Evolutionary conservation across 2,329 filamentous ascomycete genomes (phyloP).

Genomic region (Gyromitra esculenta): DNA sequence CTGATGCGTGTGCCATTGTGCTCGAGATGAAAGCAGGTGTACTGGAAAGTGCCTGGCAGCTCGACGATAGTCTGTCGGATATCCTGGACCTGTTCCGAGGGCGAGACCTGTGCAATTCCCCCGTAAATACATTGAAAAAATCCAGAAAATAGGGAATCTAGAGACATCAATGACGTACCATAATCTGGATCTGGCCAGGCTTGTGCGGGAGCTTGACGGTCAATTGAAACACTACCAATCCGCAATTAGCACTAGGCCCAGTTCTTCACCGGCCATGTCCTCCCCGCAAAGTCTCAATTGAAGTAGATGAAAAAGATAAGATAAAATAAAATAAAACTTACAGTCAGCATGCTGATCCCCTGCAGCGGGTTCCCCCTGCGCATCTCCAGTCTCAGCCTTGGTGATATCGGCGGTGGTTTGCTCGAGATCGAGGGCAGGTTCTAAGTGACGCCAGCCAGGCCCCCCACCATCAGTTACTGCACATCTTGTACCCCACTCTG

Average conservation of each 20-base stretch:
- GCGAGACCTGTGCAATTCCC: slow-evolving; percentile 72
- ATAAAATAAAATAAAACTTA: slow-evolving; percentile 35
- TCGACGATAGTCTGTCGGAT: slow-evolving; percentile 97
- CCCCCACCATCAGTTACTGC: slow-evolving; percentile 24
- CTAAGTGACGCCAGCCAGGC: slow-evolving; percentile 24
- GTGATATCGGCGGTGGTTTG: slow-evolving; percentile 29
- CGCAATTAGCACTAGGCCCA: slow-evolving; percentile 14
- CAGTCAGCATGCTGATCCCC: slow-evolving; percentile 47
- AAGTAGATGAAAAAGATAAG: slow-evolving; percentile 2
- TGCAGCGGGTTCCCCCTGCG: slow-evolving; percentile 28
- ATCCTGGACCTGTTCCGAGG: slow-evolving; percentile 96
- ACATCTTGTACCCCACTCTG: slow-evolving; percentile 4
- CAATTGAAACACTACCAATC: slow-evolving; percentile 69
- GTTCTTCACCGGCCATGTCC: not conserved
- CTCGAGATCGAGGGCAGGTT: slow-evolving; percentile 30
- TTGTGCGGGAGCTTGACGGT: slow-evolving; percentile 83
- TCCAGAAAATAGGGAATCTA: slow-evolving; percentile 3
- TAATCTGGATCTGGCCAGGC: slow-evolving; percentile 81
- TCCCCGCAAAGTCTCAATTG: slow-evolving; percentile 2
- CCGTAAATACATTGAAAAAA: slow-evolving; percentile 50
- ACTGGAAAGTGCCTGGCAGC: slow-evolving; percentile 89
- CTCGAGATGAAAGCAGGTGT: slow-evolving; percentile 98
- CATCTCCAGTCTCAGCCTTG: slow-evolving; percentile 24
- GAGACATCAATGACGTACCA: slow-evolving; percentile 68
- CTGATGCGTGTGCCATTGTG: slow-evolving; percentile 89